Evolutionary conservation across 108 stramenopile genomes (phyloP).

Genomic region (Asterionellopsis glacialis): DNA sequence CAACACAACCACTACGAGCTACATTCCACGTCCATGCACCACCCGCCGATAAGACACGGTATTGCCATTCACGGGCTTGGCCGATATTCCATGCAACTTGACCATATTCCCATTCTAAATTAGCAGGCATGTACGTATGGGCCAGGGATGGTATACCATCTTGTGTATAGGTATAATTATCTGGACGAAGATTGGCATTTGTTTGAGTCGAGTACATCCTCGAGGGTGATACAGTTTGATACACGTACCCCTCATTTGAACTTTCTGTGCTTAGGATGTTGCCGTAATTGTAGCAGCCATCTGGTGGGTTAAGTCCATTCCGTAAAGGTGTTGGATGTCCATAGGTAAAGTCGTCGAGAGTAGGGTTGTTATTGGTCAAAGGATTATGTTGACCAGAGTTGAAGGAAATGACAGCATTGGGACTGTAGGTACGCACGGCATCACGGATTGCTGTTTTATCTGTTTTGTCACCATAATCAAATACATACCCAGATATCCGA

Average conservation of each 20-base stretch:
- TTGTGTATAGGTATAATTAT: background rate
- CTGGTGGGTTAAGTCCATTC: background rate
- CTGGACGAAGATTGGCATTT: too few species aligned
- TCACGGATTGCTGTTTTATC: too few species aligned
- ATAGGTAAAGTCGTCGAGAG: background rate
- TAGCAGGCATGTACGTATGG: background rate
- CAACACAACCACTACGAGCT: background rate
- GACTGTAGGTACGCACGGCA: background rate
- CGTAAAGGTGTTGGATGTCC: background rate
- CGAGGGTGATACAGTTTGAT: too few species aligned
- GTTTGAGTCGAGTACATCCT: too few species aligned
- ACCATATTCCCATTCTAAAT: background rate
- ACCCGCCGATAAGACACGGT: background rate
- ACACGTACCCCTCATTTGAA: background rate
- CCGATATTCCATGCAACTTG: background rate
- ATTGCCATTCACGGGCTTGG: background rate
- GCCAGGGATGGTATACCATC: background rate
- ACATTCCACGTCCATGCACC: constrained; percentile 3
- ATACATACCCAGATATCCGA: background rate
- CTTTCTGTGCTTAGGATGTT: background rate
- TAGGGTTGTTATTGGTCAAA: background rate
- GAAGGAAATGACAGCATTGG: constrained; percentile 3
- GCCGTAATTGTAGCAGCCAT: background rate
- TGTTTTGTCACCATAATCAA: background rate
- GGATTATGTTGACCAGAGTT: background rate